Evolutionary conservation across 768 basidiomycete species (phyloP).

Genomic region (Termitomyces sp.): DNA sequence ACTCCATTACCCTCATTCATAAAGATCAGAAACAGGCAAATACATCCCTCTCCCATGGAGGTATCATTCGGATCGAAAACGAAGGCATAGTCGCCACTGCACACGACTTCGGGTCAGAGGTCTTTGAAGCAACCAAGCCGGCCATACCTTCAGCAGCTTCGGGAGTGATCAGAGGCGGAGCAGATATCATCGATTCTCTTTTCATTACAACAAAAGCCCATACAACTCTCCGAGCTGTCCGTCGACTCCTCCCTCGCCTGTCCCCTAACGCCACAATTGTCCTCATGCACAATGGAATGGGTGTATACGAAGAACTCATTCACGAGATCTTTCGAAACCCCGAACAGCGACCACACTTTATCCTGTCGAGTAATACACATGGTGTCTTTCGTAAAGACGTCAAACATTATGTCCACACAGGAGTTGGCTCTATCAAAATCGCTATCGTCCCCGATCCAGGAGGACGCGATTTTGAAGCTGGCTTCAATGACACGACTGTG

Average conservation of each 20-base stretch:
- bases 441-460: constrained; percentile 71
- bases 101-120: constrained; percentile 48
- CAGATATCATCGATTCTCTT: constrained; percentile 63
- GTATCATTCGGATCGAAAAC: constrained; percentile 45
- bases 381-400: constrained; percentile 60
- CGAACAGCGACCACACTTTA: constrained; percentile 74
- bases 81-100: constrained; percentile 41
- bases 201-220: constrained; percentile 82
- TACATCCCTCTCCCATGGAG: constrained; percentile 29
- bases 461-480: constrained; percentile 62
- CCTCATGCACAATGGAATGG: constrained; percentile 95
- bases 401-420: constrained; percentile 65
- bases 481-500: constrained; percentile 33
- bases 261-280: constrained; percentile 74
- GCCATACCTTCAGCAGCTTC: not conserved
- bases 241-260: constrained; percentile 59
- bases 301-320: constrained; percentile 79
- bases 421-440: constrained; percentile 70
- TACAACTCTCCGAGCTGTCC: constrained; percentile 56
- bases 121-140: constrained; percentile 28
- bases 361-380: constrained; percentile 81
- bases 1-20: constrained; percentile 70
- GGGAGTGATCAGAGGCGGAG: constrained; percentile 9
- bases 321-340: constrained; percentile 68
- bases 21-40: constrained; percentile 41